phyloP scores from a whole-genome alignment of 1,284 basidiomycete species.

The Inonotus hispidus region DNA sequence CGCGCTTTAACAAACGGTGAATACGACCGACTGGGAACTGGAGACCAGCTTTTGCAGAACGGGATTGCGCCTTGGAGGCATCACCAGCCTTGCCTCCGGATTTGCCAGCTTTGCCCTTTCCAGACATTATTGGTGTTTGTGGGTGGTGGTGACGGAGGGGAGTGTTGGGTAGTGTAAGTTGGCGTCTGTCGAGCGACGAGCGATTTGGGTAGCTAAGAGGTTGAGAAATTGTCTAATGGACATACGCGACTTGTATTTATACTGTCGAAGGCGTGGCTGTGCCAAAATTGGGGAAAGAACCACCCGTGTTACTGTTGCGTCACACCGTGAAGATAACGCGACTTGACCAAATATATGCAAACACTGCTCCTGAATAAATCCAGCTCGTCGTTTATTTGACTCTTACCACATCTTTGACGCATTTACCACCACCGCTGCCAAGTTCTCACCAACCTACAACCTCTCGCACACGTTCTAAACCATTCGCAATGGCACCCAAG shows the following conservation, averaged over 20 bases:
- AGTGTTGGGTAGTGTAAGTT: no score
- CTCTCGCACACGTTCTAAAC: constrained; percentile 22
- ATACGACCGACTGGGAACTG: constrained; percentile 84
- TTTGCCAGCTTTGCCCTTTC: constrained; percentile 54
- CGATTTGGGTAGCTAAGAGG: constrained; percentile 21
- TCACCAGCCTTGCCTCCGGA: constrained; percentile 54
- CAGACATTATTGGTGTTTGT: constrained; percentile 36
- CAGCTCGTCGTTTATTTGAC: neutral
- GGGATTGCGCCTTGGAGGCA: constrained; percentile 57
- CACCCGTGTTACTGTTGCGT: constrained; percentile 4
- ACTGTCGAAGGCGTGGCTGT: constrained; percentile 17
- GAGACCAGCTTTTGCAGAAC: constrained; percentile 80
- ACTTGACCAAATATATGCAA: constrained; percentile 20
- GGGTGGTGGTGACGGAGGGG: constrained; percentile 15
- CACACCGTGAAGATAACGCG: constrained; percentile 19
- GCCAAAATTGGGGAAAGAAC: constrained; percentile 14
- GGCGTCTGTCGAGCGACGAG: constrained; percentile 20
- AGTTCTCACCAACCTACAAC: constrained; percentile 20
- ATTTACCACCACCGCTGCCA: neutral
- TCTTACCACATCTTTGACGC: constrained; percentile 4
- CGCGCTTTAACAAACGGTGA: constrained; percentile 79
- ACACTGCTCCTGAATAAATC: constrained; percentile 1
- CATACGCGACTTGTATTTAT: constrained; percentile 14
- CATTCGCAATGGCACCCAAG: constrained; percentile 63
- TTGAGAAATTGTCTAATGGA: constrained; percentile 17